A percentile compares a stretch with the other conserved stretches of the same genome.
phyloP scores from a whole-genome alignment of 768 basidiomycete genomes.

The Lactarius trivialis region DNA sequence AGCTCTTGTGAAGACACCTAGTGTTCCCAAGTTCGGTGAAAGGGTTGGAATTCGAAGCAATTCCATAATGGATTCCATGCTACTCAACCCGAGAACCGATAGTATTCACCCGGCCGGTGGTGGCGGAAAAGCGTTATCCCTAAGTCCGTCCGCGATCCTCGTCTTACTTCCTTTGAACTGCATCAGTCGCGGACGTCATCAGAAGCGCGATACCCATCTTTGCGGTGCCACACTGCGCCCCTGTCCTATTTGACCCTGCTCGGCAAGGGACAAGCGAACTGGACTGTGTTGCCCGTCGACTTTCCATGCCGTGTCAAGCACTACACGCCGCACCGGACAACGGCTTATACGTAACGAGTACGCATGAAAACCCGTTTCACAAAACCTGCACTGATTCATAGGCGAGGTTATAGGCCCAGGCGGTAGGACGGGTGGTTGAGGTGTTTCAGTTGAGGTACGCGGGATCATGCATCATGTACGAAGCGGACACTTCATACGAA shows the following conservation, averaged over 20 bases:
- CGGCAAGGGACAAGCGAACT: too few relatives aligned
- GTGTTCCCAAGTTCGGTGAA: not conserved
- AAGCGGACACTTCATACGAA: not conserved
- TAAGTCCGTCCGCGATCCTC: not conserved
- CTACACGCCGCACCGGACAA: not conserved
- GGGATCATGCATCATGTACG: not conserved
- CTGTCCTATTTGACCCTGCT: not conserved
- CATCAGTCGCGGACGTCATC: not conserved
- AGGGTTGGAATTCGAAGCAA: not conserved
- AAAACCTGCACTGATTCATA: not conserved
- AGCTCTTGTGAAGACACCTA: not conserved
- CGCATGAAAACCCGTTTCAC: not conserved
- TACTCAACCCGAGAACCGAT: not conserved
- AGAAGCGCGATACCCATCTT: not conserved
- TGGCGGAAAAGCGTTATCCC: not conserved
- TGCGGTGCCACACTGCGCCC: not conserved
- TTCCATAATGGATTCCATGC: not conserved
- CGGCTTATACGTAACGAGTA: not conserved
- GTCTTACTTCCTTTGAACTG: not conserved
- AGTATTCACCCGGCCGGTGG: not conserved
- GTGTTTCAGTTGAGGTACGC: not conserved
- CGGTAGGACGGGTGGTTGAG: not conserved
- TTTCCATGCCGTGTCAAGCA: not conserved
- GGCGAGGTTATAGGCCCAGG: not conserved
- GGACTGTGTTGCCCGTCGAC: not conserved